Base-by-base conservation (phyloP, 2,329 filamentous ascomycete species). In the Penicillium sp. region DNA sequence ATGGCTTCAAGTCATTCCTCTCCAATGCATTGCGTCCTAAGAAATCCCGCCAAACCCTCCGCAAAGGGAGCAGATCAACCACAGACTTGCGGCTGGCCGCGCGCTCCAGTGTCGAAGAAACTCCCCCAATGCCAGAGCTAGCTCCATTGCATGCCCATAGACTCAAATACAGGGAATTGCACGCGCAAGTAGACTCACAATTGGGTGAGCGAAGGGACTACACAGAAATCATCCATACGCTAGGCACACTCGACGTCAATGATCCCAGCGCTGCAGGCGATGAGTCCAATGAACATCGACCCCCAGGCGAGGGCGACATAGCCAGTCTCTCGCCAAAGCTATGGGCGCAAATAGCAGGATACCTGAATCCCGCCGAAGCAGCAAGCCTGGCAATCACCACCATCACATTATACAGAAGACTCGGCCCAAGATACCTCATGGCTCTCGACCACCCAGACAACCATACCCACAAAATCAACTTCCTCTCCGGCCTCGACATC, bases 401-500 rank as follows among this genome's bases (percentile, higher is more conserved):
- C 63, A 81, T 79, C 63, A 75, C 75, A 3, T 72, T 85, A 19
- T 71, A 75, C 57, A 54, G 64, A 13, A 75, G 77, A 11, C 65
- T 84, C 11, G 79, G 79, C 4, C 61, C 67, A 1, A 64, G 65
- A 9, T 73, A 76, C 7, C 79, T 79, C 67, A 45, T 67, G 36
- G 69, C 63, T 5, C 69, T 82, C 31, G 67, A 75, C 25, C 53
- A 67, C 9, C 76, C 79, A 4, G 68, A 76, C 7, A 81, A 84
- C 61, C 70, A 70, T 44, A 61, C 75, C 5, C 68, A 81, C 57
- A 80, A 79, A 50, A 72, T 79, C 45, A 70, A 78, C 4, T 85
- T 87, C 65, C 75, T 87, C 5, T 65, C 76, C 13, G 68, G 71
- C 3, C 75, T 86, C 65, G 83, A 87, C 59, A 67, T 71, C 13